Base-by-base conservation (phyloP, 1,284 basidiomycete species). In the Pisolithus thermaeus region DNA sequence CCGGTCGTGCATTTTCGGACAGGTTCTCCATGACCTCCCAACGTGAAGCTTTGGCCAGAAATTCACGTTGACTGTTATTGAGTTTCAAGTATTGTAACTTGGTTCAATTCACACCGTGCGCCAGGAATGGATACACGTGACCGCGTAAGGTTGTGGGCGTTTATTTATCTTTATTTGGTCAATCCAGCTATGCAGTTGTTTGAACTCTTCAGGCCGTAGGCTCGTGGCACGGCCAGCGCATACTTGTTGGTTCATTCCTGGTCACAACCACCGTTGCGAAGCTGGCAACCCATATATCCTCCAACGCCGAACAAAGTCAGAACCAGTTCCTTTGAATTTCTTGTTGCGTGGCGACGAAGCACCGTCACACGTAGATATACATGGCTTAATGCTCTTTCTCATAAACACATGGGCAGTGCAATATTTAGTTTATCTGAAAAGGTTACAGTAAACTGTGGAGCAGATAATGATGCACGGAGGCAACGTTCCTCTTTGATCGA, bases 1-100 rank as follows among this genome's bases (percentile, higher is more conserved):
- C 87, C 27, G 87, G 87, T 22, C 71, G 70, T 50, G 53, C 6
- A 5, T 40, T 45, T 18, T 35, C 39, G 46, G 43, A 43, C 32
- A 35, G 14, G 32, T 35, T 12, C 32, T 35, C 32, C 32, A 35
- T 35, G 32, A 12, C 32, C 12, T 14, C 32, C 32, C 32, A 12
- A 35, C 32, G 32, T 35, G 12, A 35, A 35, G 32, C 12, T 11
- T 30, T 23, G 4, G 6, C 20, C n/a, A 12, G 22, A 14, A 45
- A 30, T 43, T 25, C 37, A 3, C 40, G 30, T 23, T 44, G 35
- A 27, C 22, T 25, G 27, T 8, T 51, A 9, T 5, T 28, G 14
- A 9, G 45, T 39, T 14, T 7, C 20, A 46, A 47, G 23, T 23
- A 20, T 11, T 30, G 36, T 14, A 6, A 14, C 12, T 46, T 49